phyloP scores from a whole-genome alignment of 352 stramenopile genomes.

The Phytophthora nicotianae region DNA sequence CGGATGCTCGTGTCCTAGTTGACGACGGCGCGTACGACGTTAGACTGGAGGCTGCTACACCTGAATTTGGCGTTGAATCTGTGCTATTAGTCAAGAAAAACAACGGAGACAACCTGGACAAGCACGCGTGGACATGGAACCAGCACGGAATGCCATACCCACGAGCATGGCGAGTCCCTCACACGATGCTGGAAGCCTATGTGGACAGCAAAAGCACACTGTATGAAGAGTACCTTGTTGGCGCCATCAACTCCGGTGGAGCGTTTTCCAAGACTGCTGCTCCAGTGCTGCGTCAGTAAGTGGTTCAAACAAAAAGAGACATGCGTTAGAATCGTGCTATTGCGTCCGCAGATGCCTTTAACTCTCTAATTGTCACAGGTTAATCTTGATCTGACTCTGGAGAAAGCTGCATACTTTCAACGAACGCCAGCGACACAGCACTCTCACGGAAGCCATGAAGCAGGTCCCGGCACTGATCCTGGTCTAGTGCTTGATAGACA shows the following conservation, averaged over 20 bases:
- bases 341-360: conserved; percentile 20
- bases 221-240: conserved; percentile 51
- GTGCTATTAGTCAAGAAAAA: conserved; percentile 55
- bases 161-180: conserved; percentile 44
- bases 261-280: conserved; percentile 41
- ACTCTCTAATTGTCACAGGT: conserved; percentile 39
- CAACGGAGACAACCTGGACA: conserved; percentile 50
- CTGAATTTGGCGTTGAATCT: conserved; percentile 48
- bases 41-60: conserved; percentile 42
- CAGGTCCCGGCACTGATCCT: conserved; percentile 70
- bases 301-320: conserved; percentile 13
- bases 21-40: conserved; percentile 50
- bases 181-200: conserved; percentile 44
- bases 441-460: conserved; percentile 74
- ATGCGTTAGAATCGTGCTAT: conserved; percentile 33
- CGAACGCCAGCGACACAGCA: conserved; percentile 61
- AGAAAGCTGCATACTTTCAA: conserved; percentile 41
- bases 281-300: conserved; percentile 15
- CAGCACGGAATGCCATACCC: conserved; percentile 21
- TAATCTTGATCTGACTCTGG: conserved; percentile 33
- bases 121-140: conserved; percentile 57
- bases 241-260: conserved; percentile 56
- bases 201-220: conserved; percentile 29
- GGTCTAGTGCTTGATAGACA: conserved; percentile 62
- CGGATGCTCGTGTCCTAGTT: conserved; percentile 35